Evolutionary conservation across 1,284 basidiomycete species (phyloP).

Genomic region (Malassezia slooffiae): DNA sequence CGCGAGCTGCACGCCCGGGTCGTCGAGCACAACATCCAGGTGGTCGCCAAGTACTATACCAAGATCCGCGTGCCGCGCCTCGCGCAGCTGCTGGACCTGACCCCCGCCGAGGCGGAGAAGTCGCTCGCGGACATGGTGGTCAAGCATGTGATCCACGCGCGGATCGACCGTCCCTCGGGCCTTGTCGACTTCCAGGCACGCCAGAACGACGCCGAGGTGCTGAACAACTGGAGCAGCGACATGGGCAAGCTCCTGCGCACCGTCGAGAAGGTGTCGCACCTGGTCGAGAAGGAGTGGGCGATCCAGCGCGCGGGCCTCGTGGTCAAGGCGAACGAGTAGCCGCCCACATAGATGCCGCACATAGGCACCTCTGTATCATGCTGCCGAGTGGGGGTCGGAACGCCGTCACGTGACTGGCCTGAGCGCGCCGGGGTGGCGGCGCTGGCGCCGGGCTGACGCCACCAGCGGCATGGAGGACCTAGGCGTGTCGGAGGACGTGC

Average conservation of each 20-base stretch:
- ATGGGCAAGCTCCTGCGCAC: constrained; percentile 64
- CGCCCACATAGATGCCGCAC: not conserved
- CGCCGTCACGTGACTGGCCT: not conserved
- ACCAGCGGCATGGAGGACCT: constrained; percentile 18
- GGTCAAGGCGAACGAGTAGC: constrained; percentile 14
- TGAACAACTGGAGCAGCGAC: constrained; percentile 94
- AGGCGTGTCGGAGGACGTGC: constrained; percentile 37
- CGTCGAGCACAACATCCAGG: constrained; percentile 95
- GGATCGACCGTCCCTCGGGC: constrained; percentile 81
- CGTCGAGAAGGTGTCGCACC: constrained; percentile 42
- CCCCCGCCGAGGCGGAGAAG: constrained; percentile 69
- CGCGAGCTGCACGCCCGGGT: constrained; percentile 89
- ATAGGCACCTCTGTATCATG: not conserved
- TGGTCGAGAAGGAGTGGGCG: constrained; percentile 44
- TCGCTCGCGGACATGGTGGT: constrained; percentile 79
- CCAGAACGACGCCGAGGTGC: constrained; percentile 49
- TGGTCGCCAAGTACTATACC: constrained; percentile 86
- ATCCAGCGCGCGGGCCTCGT: constrained; percentile 37
- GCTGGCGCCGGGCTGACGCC: no score
- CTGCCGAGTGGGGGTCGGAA: not conserved
- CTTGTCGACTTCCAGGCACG: constrained; percentile 62
- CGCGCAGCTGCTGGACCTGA: constrained; percentile 75
- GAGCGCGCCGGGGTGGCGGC: not conserved
- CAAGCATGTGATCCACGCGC: constrained; percentile 76
- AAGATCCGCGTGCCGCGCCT: constrained; percentile 76